phyloP scores from a whole-genome alignment of 192 early-diverging fungal genomes.

The Coemansia sp. region DNA sequence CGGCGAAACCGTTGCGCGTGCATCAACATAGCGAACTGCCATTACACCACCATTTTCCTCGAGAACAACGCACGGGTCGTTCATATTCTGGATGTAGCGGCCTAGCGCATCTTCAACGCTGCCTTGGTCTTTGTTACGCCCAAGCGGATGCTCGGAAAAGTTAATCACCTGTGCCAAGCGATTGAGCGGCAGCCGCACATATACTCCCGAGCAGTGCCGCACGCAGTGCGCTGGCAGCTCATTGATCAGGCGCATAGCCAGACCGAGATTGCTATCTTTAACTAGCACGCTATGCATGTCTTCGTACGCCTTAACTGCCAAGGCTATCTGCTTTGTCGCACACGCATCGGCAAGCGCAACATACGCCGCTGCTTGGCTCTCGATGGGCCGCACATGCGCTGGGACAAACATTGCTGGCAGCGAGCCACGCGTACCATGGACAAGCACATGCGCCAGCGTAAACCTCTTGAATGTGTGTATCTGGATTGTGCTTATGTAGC shows the following conservation, averaged over 20 bases:
- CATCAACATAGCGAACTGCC: conserved; percentile 19
- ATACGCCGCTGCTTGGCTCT: conserved; percentile 18
- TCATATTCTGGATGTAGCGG: conserved; percentile 26
- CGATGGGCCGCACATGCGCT: conserved; percentile 25
- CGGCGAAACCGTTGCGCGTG: conserved; percentile 11
- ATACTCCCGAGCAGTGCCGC: conserved; percentile 14
- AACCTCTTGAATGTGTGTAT: conserved; percentile 39
- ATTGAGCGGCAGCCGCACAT: conserved; percentile 23
- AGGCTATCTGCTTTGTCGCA: conserved; percentile 6
- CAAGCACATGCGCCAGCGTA: conserved; percentile 9
- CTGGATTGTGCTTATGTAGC: conserved; percentile 37
- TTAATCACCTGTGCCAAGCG: conserved; percentile 25
- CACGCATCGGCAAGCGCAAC: conserved; percentile 24
- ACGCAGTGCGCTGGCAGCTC: conserved; percentile 33
- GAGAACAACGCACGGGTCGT: conserved; percentile 24
- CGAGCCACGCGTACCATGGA: conserved; percentile 9
- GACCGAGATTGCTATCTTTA: conserved; percentile 20
- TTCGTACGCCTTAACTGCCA: not conserved
- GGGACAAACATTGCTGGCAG: conserved; percentile 36
- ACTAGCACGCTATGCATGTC: conserved; percentile 16
- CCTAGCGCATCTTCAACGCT: conserved; percentile 13
- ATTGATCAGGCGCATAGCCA: conserved; percentile 13
- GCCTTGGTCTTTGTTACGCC: not conserved
- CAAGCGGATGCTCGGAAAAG: conserved; percentile 30
- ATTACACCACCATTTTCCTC: not conserved